Evolutionary conservation across 805 yeast species (phyloP), one percentile per base, ranked within the genome.

Genomic region (Candida orba): DNA sequence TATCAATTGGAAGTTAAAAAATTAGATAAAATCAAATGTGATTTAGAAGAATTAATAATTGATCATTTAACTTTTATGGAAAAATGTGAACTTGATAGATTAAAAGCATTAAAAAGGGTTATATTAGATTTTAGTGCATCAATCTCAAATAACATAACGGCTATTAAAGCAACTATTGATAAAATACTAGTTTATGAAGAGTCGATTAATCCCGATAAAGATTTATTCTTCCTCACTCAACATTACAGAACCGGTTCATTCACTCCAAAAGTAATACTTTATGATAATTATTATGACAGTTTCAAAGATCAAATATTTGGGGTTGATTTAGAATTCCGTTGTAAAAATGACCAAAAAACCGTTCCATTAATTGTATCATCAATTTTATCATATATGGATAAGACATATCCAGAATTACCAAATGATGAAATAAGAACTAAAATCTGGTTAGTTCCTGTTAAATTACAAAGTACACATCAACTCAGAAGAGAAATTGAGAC

Each of bases 11-110:
- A 73, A 41, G 80, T 85, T 9, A 62, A 66, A 37, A 74, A 72
- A 34, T 67, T 85, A 50, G 96, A 87, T 56, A 68, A 70, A 36
- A 61, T 76, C 13, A 71, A 95, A 46, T 83, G 93, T 60, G 79
- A 78, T 38, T 69, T 85, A 38, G 95, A 88, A 60, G 91, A 84
- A 55, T 58, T 74, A 30, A 69, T 83, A 44, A 73, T 82, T 59
- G 90, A 82, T 52, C 90, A 84, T 56, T 66, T 82, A 40, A 64
- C 79, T 20, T 85, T 82, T 58, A 78, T 87, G 85, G 91, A 86
- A 59, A 75, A 80, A 53, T 86, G 93, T 65, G 95, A 87, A 63
- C 61, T 76, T 31, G 95, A 87, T 63, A 73, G 96, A 50, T 67
- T 84, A 46, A 72, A 73, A 50, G 93, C 93, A 0, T 66, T 87